phyloP scores from a whole-genome alignment of 257 asterid genomes.

The Dorcoceras hygrometricum region DNA sequence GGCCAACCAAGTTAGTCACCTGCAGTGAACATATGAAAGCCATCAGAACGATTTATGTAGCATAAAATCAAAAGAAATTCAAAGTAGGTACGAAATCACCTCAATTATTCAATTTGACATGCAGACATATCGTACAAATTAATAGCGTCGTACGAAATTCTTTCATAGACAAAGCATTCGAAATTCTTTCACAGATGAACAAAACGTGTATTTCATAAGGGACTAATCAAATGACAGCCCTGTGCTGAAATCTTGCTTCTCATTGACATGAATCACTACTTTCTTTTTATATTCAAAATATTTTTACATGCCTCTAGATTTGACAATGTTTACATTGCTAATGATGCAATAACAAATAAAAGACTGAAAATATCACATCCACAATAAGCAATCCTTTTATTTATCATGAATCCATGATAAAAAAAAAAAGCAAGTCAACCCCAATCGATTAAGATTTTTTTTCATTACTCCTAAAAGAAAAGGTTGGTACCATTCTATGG shows the following conservation, averaged over 20 bases:
- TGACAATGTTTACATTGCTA: background rate
- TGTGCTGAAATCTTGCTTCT: background rate
- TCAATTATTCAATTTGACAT: background rate
- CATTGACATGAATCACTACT: background rate
- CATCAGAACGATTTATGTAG: conserved; percentile 16
- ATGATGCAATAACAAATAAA: background rate
- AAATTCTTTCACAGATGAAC: no score
- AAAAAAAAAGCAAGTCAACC: background rate
- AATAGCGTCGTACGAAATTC: background rate
- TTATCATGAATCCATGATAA: background rate
- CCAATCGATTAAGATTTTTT: background rate
- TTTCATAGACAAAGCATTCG: no score
- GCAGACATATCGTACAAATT: background rate
- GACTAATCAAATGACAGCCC: background rate
- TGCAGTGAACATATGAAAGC: conserved; percentile 34
- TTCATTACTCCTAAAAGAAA: background rate
- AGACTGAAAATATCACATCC: background rate
- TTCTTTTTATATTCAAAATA: background rate
- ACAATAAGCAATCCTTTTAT: background rate
- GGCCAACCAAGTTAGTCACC: conserved; percentile 94
- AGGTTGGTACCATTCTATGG: background rate
- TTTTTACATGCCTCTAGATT: background rate
- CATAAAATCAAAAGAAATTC: conserved; percentile 2
- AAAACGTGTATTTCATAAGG: no score
- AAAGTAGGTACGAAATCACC: background rate